These are phyloP conservation scores for Malassezia restricta DNA, from an alignment of 1,284 basidiomycete genomes.

Conservation along the genomic window DNA sequence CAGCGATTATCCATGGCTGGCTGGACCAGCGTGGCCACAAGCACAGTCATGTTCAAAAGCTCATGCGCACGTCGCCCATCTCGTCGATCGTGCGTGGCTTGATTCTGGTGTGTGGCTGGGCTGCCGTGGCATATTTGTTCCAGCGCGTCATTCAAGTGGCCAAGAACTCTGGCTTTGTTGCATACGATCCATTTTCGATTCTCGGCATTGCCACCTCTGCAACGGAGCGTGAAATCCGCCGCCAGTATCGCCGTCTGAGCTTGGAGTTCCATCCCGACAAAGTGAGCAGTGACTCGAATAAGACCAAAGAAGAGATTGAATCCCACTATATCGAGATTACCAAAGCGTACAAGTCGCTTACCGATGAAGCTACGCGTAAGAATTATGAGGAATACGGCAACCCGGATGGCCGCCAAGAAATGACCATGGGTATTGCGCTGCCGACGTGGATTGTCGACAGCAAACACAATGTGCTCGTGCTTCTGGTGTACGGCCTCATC, in stretches of 20 bases:
- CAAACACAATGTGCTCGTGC: slow-evolving; percentile 79
- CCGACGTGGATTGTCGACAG: slow-evolving; percentile 88
- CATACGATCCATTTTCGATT: slow-evolving; percentile 88
- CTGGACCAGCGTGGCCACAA: slow-evolving; percentile 40
- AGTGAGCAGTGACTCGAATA: slow-evolving; percentile 64
- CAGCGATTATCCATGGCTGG: slow-evolving; percentile 21
- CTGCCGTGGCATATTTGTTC: slow-evolving; percentile 58
- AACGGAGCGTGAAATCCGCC: slow-evolving; percentile 84
- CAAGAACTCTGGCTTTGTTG: slow-evolving; percentile 46
- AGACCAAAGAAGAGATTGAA: slow-evolving; percentile 80
- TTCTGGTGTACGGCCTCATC: slow-evolving; percentile 72
- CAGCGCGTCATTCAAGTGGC: slow-evolving; percentile 54
- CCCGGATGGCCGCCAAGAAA: slow-evolving; percentile 88
- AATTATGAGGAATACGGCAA: slow-evolving; percentile 87
- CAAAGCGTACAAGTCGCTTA: slow-evolving; percentile 96
- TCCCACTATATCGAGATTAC: slow-evolving; percentile 82
- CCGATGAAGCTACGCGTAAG: slow-evolving; percentile 80
- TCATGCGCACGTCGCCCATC: background rate
- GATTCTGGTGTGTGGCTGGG: slow-evolving; percentile 61
- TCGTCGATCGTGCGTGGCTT: background rate
- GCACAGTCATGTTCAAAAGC: slow-evolving; percentile 18
- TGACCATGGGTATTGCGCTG: slow-evolving; percentile 88
- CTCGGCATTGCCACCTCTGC: slow-evolving; percentile 70
- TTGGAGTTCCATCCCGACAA: slow-evolving; percentile 74
- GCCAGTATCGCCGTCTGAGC: slow-evolving; percentile 79